Evolutionary conservation across 306 rosid genomes (phyloP).

Genomic region (Abrus pulchellus): DNA sequence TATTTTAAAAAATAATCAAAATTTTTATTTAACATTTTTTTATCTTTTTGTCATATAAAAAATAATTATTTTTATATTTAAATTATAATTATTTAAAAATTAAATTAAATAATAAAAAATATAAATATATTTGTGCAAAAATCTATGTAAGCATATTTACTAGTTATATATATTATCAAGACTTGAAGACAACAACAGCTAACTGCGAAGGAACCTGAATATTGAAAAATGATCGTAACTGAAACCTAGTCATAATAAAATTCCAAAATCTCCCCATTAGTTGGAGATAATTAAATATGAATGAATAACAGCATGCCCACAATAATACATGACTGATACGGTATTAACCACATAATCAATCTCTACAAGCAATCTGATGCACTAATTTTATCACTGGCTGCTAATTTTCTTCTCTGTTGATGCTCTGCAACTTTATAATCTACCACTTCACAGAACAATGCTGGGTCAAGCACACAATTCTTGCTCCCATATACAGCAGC

Average conservation of each 20-base stretch:
- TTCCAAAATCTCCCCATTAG: not conserved
- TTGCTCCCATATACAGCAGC: constrained; percentile 95
- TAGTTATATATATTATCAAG: too few species aligned
- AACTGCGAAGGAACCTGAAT: not conserved
- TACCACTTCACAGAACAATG: constrained; percentile 84
- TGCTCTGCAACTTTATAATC: constrained; percentile 91
- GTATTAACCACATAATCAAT: not conserved
- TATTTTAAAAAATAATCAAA: too few species aligned
- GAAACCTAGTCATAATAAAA: constrained; percentile 40
- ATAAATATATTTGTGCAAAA: too few species aligned
- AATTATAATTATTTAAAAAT: too few species aligned
- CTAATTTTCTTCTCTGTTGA: constrained; percentile 78
- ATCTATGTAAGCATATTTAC: too few species aligned
- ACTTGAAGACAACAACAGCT: too few species aligned
- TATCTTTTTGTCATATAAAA: too few species aligned
- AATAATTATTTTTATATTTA: too few species aligned
- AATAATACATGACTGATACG: not conserved
- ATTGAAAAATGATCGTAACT: constrained; percentile 10
- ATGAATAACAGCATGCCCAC: too few species aligned
- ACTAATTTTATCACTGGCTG: constrained; percentile 55
- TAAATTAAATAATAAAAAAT: too few species aligned
- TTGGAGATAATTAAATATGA: too few species aligned
- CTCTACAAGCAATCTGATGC: constrained; percentile 38
- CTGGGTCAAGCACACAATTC: constrained; percentile 80
- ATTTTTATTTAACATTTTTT: too few species aligned